A percentile compares a stretch with the other conserved stretches of the same genome.
Conservation (phyloP, 306 rosid species). For the Citrullus colocynthis region DNA sequence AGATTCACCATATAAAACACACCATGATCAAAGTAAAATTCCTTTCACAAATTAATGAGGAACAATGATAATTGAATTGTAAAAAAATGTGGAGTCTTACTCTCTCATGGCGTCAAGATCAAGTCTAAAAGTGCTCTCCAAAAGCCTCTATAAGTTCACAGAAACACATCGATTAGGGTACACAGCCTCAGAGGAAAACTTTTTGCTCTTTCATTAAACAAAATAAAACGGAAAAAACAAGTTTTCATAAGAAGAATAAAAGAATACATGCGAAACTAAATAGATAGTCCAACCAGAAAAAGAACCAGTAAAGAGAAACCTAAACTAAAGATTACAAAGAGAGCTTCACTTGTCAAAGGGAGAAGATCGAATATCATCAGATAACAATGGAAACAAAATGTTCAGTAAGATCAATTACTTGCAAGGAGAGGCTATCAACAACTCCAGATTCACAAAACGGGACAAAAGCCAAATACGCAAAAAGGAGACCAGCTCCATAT, state of each 20-base stretch:
- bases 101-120: constrained; percentile 69
- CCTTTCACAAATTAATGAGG: not conserved
- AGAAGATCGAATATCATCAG: not conserved
- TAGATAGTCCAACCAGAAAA: not conserved
- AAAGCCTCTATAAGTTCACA: constrained; percentile 55
- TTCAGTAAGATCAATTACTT: constrained; percentile 30
- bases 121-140: constrained; percentile 86
- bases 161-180: constrained; percentile 1
- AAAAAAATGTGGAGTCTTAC: constrained; percentile 27
- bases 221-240: not conserved
- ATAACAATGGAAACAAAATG: not conserved
- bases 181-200: not conserved
- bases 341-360: not conserved
- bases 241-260: not conserved
- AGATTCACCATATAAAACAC: not conserved
- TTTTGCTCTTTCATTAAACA: not conserved
- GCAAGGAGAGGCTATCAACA: constrained; percentile 82
- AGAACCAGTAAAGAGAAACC: not conserved
- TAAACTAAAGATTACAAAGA: not conserved
- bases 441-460: constrained; percentile 86
- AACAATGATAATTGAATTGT: not conserved
- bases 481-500: constrained; percentile 90
- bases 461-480: constrained; percentile 78
- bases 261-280: not conserved
- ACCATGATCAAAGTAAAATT: not conserved